A percentile compares a stretch with the other conserved stretches of the same genome.
phyloP scores from a whole-genome alignment of 306 rosid species.

The Begonia peltatifolia region DNA sequence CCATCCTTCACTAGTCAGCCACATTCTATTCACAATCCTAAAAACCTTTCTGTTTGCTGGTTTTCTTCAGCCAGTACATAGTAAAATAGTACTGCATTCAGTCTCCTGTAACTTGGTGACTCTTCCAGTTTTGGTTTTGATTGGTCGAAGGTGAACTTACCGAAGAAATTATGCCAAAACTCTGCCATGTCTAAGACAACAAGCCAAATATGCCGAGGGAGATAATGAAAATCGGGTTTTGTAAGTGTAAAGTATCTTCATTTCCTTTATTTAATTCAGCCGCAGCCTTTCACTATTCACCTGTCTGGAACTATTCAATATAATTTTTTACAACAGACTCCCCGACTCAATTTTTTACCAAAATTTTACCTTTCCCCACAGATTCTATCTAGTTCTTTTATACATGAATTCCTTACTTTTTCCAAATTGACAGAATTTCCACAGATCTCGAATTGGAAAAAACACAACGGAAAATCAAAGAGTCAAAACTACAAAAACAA shows the following conservation, averaged over 20 bases:
- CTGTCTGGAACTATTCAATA: too few species aligned
- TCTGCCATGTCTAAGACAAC: conserved; percentile 30
- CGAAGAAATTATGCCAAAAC: conserved; percentile 20
- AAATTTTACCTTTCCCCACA: too few species aligned
- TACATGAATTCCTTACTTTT: too few species aligned
- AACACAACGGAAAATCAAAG: too few species aligned
- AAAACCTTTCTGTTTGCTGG: conserved; percentile 31
- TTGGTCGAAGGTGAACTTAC: conserved; percentile 19
- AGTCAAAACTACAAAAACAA: too few species aligned
- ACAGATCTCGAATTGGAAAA: too few species aligned
- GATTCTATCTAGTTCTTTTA: too few species aligned
- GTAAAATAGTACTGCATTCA: conserved; percentile 14
- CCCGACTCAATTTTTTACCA: too few species aligned
- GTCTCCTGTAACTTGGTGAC: conserved; percentile 10
- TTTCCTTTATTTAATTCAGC: too few species aligned
- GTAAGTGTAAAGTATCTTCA: not conserved
- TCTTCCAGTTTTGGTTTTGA: conserved; percentile 13
- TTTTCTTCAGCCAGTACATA: conserved; percentile 38
- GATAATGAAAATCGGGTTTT: not conserved
- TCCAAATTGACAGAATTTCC: too few species aligned
- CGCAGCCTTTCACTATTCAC: too few species aligned
- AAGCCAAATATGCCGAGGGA: conserved; percentile 1
- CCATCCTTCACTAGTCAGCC: conserved; percentile 86
- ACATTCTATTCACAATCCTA: conserved; percentile 76
- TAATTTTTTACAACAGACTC: too few species aligned